These are phyloP conservation scores for Saccharomycopsis fibuligera DNA, from an alignment of 805 yeast genomes.

Conservation along the genomic window DNA sequence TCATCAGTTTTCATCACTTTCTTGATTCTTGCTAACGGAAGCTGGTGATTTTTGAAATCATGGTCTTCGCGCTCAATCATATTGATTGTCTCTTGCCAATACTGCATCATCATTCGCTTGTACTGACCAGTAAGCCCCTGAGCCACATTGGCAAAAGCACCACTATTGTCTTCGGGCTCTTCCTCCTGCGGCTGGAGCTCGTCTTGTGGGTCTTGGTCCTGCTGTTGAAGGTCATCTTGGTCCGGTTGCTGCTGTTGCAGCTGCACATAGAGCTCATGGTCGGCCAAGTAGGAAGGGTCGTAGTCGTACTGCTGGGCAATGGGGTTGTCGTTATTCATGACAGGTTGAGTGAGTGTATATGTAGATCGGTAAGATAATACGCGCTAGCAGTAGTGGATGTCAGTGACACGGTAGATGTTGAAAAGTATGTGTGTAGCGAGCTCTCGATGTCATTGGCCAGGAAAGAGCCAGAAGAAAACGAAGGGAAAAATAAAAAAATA, in stretches of 20 bases:
- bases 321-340: too few relatives aligned
- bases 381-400: too few relatives aligned
- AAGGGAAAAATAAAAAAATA: too few relatives aligned
- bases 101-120: conserved; percentile 85
- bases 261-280: conserved; percentile 1
- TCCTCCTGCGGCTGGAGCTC: conserved; percentile 32
- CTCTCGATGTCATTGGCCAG: too few relatives aligned
- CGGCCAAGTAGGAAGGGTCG: neutral
- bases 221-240: neutral
- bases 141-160: conserved; percentile 79
- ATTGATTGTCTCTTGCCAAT: conserved; percentile 95
- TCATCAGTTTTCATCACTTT: conserved; percentile 98
- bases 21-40: conserved; percentile 93
- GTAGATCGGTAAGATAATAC: too few relatives aligned
- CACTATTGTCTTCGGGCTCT: conserved; percentile 39
- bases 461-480: too few relatives aligned
- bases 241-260: neutral
- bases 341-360: too few relatives aligned
- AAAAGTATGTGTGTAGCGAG: too few relatives aligned
- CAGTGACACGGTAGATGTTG: too few relatives aligned
- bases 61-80: conserved; percentile 80
- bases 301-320: neutral
- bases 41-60: conserved; percentile 88
- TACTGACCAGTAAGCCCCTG: conserved; percentile 83
- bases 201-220: conserved; percentile 21